These are phyloP conservation scores for Suhomyces sp. DNA, from an alignment of 805 yeast genomes.

Conservation along the genomic window DNA sequence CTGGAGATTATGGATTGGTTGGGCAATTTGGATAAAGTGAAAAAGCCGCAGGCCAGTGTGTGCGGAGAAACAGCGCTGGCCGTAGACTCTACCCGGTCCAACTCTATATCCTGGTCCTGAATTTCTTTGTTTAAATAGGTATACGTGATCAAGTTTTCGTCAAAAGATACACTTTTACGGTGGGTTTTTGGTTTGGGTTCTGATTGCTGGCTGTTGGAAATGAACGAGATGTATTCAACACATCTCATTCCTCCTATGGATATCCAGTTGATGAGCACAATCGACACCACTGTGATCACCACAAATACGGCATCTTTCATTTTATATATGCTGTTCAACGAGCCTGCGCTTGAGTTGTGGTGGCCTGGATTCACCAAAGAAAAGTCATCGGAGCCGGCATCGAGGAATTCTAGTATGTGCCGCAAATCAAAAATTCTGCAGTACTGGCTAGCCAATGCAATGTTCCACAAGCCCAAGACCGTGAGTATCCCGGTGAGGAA, in stretches of 20 bases:
- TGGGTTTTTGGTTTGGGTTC: conserved; percentile 5
- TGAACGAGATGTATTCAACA: conserved; percentile 16
- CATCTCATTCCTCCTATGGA: conserved; percentile 11
- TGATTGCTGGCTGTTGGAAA: conserved; percentile 6
- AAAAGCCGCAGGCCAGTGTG: background rate
- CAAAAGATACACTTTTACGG: conserved; percentile 18
- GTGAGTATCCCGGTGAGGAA: background rate
- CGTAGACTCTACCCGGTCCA: background rate
- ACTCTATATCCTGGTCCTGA: background rate
- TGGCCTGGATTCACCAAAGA: conserved; percentile 2
- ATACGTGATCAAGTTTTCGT: conserved; percentile 13
- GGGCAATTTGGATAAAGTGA: conserved; percentile 1
- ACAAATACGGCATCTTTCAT: conserved; percentile 11
- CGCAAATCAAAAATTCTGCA: conserved; percentile 4
- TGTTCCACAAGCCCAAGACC: conserved; percentile 4
- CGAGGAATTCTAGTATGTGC: background rate
- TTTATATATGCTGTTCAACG: conserved; percentile 8
- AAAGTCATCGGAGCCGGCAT: background rate
- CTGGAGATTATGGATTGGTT: background rate
- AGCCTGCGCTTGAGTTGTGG: background rate
- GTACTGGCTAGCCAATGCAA: background rate
- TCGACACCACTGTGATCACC: conserved; percentile 9
- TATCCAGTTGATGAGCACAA: conserved; percentile 9
- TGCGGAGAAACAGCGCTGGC: background rate
- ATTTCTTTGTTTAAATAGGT: conserved; percentile 9